Conservation (phyloP, 495 filamentous ascomycete species). For the Tricharina praecox region DNA sequence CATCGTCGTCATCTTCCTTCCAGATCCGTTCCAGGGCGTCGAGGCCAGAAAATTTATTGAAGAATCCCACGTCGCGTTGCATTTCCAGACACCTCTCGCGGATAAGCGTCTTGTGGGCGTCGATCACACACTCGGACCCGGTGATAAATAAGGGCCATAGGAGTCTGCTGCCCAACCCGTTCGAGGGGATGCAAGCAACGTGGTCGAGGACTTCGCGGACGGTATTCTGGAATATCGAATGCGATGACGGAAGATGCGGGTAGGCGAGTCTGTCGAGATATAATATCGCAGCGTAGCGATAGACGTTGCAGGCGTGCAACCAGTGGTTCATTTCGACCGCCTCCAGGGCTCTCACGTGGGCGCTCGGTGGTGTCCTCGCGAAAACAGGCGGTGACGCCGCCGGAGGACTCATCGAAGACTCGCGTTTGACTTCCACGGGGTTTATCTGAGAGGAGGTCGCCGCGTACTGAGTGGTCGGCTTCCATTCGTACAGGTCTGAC, state of each 20-base stretch:
- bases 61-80: conserved; percentile 72
- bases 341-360: conserved; percentile 23
- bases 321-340: conserved; percentile 24
- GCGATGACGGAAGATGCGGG: conserved; percentile 53
- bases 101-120: conserved; percentile 59
- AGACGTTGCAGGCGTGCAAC: conserved; percentile 53
- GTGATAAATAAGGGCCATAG: conserved; percentile 89
- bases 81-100: conserved; percentile 68
- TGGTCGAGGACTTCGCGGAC: conserved; percentile 68
- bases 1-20: conserved; percentile 29
- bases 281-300: conserved; percentile 73
- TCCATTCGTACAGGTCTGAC: conserved; percentile 17
- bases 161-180: conserved; percentile 53
- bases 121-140: conserved; percentile 76
- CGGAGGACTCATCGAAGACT: background rate
- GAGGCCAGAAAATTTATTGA: conserved; percentile 75
- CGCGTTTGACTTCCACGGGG: background rate
- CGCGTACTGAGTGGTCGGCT: conserved; percentile 16
- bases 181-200: conserved; percentile 55
- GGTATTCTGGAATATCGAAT: conserved; percentile 67
- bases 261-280: conserved; percentile 80
- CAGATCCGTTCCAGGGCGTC: conserved; percentile 76
- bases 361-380: conserved; percentile 14
- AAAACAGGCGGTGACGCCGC: conserved; percentile 6
- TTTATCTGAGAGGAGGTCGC: conserved; percentile 20